Evolutionary conservation across 768 basidiomycete species (phyloP), one percentile per base, ranked within the genome.

Genomic region (Boletus eberwhitei): DNA sequence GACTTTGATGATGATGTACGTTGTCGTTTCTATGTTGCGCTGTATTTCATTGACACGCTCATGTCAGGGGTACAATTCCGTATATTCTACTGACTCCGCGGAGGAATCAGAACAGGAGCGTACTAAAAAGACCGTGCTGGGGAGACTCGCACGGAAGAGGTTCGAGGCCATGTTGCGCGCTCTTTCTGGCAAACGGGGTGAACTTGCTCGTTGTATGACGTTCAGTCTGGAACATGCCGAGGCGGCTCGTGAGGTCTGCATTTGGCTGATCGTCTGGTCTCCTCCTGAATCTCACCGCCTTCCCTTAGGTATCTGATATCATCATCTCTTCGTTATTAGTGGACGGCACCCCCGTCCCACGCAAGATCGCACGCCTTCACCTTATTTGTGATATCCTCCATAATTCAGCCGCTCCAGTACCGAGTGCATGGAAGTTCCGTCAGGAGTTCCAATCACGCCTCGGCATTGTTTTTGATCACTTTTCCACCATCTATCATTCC

Each of bases 361-460:
- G 95, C 62, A 99, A 99, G 71, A 84, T 98, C 51, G 92, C 97
- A 24, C 87, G 97, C 24, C 80, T 99, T 26, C 88, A 98, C 74
- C 80, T 99, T 54, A 92, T 98, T 50, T 98, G 95, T 67, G 97
- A 99, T 68, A 98, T 99, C 59, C 79, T 99, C 41, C 95, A 98
- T 72, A 99, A 99, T 70, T 97, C 95, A 21, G 92, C 93, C 34
- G 93, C 92, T 3, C 77, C 94, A 3, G 82, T 98, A 14, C 93
- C 94, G 0, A 95, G 93, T 70, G 96, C 95, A 8, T 99, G 97
- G 97, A 93, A 92, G 69, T 98, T 91, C 72, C 88, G 97, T 31
- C 86, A 93, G 57, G 91, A 96, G 62, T 96, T 98, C 64, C 96
- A 98, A 67, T 79, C 85, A 11, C 79, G 92, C 37, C 81, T 99